Conservation (phyloP, 2,329 filamentous ascomycete species). For the Penicillium sp. region DNA sequence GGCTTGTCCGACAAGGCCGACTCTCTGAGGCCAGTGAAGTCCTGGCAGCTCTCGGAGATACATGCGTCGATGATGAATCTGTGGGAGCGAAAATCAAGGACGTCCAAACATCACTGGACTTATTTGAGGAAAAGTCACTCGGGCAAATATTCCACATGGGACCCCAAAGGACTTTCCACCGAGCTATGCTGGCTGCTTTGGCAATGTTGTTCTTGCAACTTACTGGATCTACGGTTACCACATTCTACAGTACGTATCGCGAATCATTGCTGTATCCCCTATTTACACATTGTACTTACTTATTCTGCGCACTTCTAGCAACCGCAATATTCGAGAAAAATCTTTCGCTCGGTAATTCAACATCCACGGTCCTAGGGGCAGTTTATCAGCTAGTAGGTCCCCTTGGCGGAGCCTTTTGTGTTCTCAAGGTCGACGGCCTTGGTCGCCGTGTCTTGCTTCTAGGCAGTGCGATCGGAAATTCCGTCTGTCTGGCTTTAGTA, state of each 20-base stretch:
- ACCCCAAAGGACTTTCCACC: slow-evolving; percentile 19
- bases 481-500: slow-evolving; percentile 17
- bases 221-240: slow-evolving; percentile 22
- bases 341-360: slow-evolving; percentile 17
- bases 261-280: background rate
- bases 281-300: background rate
- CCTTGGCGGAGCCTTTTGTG: slow-evolving; percentile 18
- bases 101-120: slow-evolving; percentile 17
- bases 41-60: slow-evolving; percentile 16
- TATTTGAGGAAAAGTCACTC: slow-evolving; percentile 11
- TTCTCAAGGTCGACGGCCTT: slow-evolving; percentile 18
- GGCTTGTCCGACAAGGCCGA: slow-evolving; percentile 18
- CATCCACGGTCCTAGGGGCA: slow-evolving; percentile 19
- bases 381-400: slow-evolving; percentile 23
- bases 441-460: slow-evolving; percentile 21
- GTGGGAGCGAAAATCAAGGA: slow-evolving; percentile 17
- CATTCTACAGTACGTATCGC: slow-evolving; percentile 19
- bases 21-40: slow-evolving; percentile 17
- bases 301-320: slow-evolving; percentile 3
- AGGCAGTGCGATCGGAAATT: slow-evolving; percentile 19
- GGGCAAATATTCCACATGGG: slow-evolving; percentile 19
- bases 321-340: slow-evolving; percentile 22
- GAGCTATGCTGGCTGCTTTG: slow-evolving; percentile 15
- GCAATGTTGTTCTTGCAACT: slow-evolving; percentile 19
- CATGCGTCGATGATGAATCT: background rate